Percentiles rank a stretch among this genome's conserved stretches.
These are phyloP conservation scores for Pseudogymnoascus sp. DNA, from an alignment of 2,329 filamentous ascomycete species.

Conservation along the genomic window DNA sequence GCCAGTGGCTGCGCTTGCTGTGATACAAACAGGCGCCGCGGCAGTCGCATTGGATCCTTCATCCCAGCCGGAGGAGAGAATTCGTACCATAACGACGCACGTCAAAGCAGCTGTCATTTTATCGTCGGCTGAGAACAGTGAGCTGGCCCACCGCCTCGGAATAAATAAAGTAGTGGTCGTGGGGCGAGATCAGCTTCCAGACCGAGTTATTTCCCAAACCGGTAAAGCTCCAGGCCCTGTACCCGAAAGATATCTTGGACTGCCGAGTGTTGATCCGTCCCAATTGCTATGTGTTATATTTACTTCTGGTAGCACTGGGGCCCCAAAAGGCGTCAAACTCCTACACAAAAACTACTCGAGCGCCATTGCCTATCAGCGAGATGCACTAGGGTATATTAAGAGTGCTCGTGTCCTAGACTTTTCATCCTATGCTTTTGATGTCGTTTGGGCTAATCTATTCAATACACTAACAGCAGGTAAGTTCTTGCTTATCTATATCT, in stretches of 20 bases:
- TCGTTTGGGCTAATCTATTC: slow-evolving; percentile 16
- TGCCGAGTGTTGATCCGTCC: not conserved
- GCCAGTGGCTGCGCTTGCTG: slow-evolving; percentile 25
- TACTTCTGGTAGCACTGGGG: slow-evolving; percentile 17
- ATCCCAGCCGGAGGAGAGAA: slow-evolving; percentile 23
- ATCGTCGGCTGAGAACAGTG: not conserved
- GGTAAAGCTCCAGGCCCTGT: not conserved
- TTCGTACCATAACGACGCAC: not conserved
- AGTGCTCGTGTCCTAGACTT: slow-evolving; percentile 13
- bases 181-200: not conserved
- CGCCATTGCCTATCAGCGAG: not conserved
- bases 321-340: slow-evolving; percentile 15
- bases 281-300: slow-evolving; percentile 9
- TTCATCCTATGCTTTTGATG: slow-evolving; percentile 17
- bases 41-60: slow-evolving; percentile 28
- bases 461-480: slow-evolving; percentile 12
- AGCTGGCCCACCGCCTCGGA: not conserved
- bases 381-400: not conserved
- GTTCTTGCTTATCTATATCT: not conserved
- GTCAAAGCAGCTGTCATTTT: not conserved
- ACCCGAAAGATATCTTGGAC: not conserved
- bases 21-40: slow-evolving; percentile 26
- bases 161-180: not conserved
- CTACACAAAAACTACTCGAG: slow-evolving; percentile 7
- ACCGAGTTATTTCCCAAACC: not conserved